A percentile compares a stretch with the other conserved stretches of the same genome.
phyloP scores from a whole-genome alignment of 192 early-diverging fungal genomes.

The Linnemannia hyalina region DNA sequence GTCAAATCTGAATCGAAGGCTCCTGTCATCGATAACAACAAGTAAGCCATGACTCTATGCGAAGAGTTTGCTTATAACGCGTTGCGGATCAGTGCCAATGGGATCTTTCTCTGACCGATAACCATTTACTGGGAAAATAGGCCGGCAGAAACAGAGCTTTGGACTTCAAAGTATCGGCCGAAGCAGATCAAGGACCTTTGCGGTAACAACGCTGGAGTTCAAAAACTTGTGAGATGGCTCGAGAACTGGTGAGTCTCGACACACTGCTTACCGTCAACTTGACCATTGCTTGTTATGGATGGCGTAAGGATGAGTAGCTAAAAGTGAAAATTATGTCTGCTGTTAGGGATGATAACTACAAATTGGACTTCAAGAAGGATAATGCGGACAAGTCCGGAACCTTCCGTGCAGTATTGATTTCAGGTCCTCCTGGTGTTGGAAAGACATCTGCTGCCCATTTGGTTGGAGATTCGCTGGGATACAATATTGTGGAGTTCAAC shows the following conservation, averaged over 20 bases:
- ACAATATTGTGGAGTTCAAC: slow-evolving; percentile 93
- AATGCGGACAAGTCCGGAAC: slow-evolving; percentile 65
- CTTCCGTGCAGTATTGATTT: slow-evolving; percentile 82
- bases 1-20: background rate
- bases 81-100: background rate
- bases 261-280: background rate
- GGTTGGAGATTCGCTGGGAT: slow-evolving; percentile 84
- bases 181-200: slow-evolving; percentile 82
- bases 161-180: slow-evolving; percentile 97
- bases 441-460: slow-evolving; percentile 97
- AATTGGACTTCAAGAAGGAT: slow-evolving; percentile 64
- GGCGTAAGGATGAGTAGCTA: background rate
- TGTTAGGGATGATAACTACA: slow-evolving; percentile 62
- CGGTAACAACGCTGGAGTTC: slow-evolving; percentile 84
- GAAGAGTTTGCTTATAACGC: background rate
- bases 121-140: background rate
- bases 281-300: background rate
- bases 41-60: background rate
- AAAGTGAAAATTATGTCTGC: slow-evolving; percentile 5
- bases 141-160: slow-evolving; percentile 65
- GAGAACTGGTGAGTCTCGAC: slow-evolving; percentile 70
- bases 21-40: background rate
- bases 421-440: slow-evolving; percentile 97
- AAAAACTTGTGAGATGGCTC: slow-evolving; percentile 83
- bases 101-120: background rate